Percentiles rank a stretch among this genome's conserved stretches.
phyloP scores from a whole-genome alignment of 2,329 filamentous ascomycete genomes.

The Tolypocladium tundrense region DNA sequence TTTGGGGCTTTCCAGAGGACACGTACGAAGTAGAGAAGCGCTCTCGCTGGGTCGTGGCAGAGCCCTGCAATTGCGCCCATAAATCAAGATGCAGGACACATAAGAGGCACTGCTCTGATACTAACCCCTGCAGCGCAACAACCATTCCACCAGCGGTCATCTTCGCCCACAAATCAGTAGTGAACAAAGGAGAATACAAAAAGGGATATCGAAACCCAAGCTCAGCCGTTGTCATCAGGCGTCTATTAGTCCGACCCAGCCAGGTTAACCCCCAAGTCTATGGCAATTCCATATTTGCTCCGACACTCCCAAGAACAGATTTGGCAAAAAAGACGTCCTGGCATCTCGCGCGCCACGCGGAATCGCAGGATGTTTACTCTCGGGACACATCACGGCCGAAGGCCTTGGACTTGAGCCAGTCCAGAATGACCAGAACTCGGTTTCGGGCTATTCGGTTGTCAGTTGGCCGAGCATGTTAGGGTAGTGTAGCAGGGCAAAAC shows the following conservation, averaged over 20 bases:
- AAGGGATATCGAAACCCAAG: not conserved
- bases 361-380: constrained; percentile 42
- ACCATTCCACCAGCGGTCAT: not conserved
- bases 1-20: too few species aligned
- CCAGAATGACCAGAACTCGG: constrained; percentile 80
- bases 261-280: constrained; percentile 4
- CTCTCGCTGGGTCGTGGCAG: too few species aligned
- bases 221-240: not conserved
- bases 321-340: not conserved
- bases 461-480: constrained; percentile 4
- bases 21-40: too few species aligned
- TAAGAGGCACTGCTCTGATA: not conserved
- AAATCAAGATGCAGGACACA: too few species aligned
- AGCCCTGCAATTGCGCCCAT: too few species aligned
- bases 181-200: not conserved
- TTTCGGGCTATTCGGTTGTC: constrained; percentile 59
- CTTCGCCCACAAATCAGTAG: not conserved
- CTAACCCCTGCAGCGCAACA: not conserved
- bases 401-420: constrained; percentile 95
- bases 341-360: not conserved
- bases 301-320: not conserved
- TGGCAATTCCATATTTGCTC: constrained; percentile 2
- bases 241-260: constrained; percentile 2
- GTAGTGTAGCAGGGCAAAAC: constrained; percentile 26
- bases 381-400: constrained; percentile 92